Evolutionary conservation across 2,329 filamentous ascomycete genomes (phyloP), one percentile per base, ranked within the genome.

Genomic region (Colletotrichum liriopes): DNA sequence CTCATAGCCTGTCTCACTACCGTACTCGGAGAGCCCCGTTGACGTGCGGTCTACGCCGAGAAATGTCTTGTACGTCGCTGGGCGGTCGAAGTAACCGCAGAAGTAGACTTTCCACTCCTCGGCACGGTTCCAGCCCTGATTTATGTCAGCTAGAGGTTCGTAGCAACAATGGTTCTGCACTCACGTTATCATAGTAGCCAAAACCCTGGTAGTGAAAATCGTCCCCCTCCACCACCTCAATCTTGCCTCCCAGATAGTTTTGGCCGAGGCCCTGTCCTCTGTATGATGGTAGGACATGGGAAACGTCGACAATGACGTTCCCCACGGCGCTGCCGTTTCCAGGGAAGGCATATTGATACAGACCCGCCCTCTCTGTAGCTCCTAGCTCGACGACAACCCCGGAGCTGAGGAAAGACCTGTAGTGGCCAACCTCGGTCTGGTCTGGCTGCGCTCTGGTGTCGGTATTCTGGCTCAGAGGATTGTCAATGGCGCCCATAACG

Each of bases 271-370:
- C 88, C 74, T 89, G 83, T 0, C 89, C 89, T 45, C 90, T 84
- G 68, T 87, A 92, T 2, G 90, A 92, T 2, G 89, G 86, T 49
- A 93, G 81, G n/a, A 90, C 87, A 77, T 93, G 91, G 1, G 90
- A 92, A 9, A 92, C 89, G 77, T 93, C 91, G 7, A 91, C 88
- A 32, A 93, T 83, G 20, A 93, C 76, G 52, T 88, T 83, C 20
- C 83, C 84, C 5, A 32, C n/a, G 3, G 80, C 76, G 2, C 74
- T 56, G 47, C 78, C 77, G 14, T 75, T 72, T 3, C 75, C 74
- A 0, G 90, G 88, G 67, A 92, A 93, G 0, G 81, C 84, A 75
- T 93, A 93, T 69, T 87, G 84, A 76, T 89, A 88, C n/a, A 92
- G 80, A 1, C 90, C 90, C 0, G 88, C 87, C 73, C 88, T 89